A percentile compares a stretch with the other conserved stretches of the same genome.
Evolutionary conservation across 2,329 filamentous ascomycete species (phyloP).

Genomic region (Plectosphaerella sp.): DNA sequence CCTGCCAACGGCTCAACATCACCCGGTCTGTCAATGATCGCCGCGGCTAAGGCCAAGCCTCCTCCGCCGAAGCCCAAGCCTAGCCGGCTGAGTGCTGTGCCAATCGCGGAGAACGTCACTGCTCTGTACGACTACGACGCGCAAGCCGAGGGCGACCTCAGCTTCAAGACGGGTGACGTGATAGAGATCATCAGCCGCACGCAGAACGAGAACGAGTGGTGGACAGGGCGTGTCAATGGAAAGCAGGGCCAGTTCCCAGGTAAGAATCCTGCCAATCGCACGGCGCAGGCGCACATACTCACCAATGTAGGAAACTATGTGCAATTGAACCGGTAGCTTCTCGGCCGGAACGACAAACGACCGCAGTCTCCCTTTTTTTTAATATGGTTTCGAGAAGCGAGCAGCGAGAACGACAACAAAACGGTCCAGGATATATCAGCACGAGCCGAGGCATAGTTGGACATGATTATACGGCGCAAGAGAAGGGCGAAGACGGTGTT

Average conservation of each 20-base stretch:
- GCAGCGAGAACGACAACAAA: too few species aligned
- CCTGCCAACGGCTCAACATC: conserved; percentile 28
- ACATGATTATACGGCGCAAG: too few species aligned
- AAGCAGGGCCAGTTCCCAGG: conserved; percentile 92
- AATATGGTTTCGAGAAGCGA: too few species aligned
- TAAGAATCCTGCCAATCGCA: conserved; percentile 39
- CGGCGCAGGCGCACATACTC: conserved; percentile 16
- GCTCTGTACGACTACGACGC: conserved; percentile 96
- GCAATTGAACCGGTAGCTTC: conserved; percentile 7
- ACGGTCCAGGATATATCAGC: too few species aligned
- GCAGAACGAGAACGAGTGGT: conserved; percentile 96
- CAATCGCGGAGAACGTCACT: conserved; percentile 72
- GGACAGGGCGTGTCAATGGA: conserved; percentile 76
- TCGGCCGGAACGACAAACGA: too few species aligned
- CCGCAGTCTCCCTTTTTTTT: too few species aligned
- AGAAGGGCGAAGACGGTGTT: too few species aligned
- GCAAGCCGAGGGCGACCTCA: conserved; percentile 89
- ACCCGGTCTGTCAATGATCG: conserved; percentile 39
- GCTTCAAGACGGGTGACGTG: conserved; percentile 79
- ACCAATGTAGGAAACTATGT: conserved; percentile 44
- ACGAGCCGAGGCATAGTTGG: too few species aligned
- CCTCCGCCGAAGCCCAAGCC: conserved; percentile 77
- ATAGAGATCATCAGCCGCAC: conserved; percentile 85
- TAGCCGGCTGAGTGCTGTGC: conserved; percentile 60
- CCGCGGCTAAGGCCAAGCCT: conserved; percentile 60